phyloP scores from a whole-genome alignment of 2,329 filamentous ascomycete species.

The Madurella fahalii region DNA sequence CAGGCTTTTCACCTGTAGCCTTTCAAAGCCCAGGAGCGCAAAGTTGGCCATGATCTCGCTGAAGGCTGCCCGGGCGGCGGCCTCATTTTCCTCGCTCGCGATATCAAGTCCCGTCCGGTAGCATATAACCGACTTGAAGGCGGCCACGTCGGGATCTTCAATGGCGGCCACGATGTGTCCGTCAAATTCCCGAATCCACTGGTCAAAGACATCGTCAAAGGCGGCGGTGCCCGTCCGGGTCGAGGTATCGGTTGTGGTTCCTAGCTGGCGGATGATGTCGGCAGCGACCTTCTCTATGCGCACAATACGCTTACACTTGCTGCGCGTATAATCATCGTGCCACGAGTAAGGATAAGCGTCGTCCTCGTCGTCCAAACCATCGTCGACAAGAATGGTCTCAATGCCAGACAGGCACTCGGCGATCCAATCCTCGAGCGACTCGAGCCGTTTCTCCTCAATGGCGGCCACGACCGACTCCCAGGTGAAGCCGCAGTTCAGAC shows the following conservation, averaged over 20 bases:
- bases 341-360: conserved; percentile 57
- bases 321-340: conserved; percentile 62
- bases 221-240: conserved; percentile 37
- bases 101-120: conserved; percentile 72
- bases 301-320: conserved; percentile 67
- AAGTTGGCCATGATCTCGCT: conserved; percentile 33
- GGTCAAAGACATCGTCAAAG: conserved; percentile 37
- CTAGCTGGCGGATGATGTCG: conserved; percentile 50
- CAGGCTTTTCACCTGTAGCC: conserved; percentile 59
- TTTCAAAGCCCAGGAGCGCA: conserved; percentile 37
- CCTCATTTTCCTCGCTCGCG: conserved; percentile 39
- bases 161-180: conserved; percentile 53
- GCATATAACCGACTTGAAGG: conserved; percentile 80
- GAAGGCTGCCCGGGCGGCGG: conserved; percentile 39
- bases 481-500: conserved; percentile 60
- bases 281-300: conserved; percentile 71
- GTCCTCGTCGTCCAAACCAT: conserved; percentile 58
- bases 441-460: conserved; percentile 38
- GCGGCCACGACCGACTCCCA: conserved; percentile 53
- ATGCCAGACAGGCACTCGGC: conserved; percentile 66
- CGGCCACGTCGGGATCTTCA: conserved; percentile 64
- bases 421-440: conserved; percentile 54
- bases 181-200: conserved; percentile 49
- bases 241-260: conserved; percentile 30
- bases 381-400: conserved; percentile 72